Evolutionary conservation across 2,329 filamentous ascomycete genomes (phyloP).

Genomic region (Xylaria multiplex): DNA sequence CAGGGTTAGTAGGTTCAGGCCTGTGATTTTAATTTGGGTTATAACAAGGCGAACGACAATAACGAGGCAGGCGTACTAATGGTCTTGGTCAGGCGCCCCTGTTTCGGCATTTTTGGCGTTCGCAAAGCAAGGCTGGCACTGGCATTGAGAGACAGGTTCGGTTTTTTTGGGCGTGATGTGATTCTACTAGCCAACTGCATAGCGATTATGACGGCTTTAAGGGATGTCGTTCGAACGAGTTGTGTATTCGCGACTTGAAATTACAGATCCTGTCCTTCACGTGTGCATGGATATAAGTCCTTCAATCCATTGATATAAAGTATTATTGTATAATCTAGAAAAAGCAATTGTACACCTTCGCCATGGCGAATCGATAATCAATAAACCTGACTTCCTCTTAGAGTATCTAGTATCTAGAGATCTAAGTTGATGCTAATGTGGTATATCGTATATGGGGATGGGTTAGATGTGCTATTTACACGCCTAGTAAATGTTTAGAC

Average conservation of each 20-base stretch:
- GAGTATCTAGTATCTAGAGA: no score
- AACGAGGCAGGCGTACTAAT: constrained; percentile 14
- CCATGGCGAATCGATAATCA: neutral
- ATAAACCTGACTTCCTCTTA: neutral
- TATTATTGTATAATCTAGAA: constrained; percentile 15
- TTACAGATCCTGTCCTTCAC: neutral
- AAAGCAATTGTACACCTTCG: neutral
- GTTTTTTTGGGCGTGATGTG: constrained; percentile 18
- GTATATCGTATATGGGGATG: no score
- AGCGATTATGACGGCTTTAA: constrained; percentile 31
- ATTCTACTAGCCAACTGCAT: constrained; percentile 33
- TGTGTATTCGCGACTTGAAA: constrained; percentile 14
- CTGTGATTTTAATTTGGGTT: neutral
- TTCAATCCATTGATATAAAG: neutral
- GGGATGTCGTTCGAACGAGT: constrained; percentile 20
- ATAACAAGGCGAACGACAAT: neutral
- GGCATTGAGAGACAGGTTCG: constrained; percentile 13
- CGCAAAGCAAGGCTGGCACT: constrained; percentile 24
- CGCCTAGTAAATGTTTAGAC: neutral
- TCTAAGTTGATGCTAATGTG: no score
- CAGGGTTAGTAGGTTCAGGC: constrained; percentile 32
- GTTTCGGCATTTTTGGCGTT: constrained; percentile 38
- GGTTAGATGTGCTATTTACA: no score
- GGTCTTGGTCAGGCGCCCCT: constrained; percentile 11
- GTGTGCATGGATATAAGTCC: constrained; percentile 1